phyloP scores from a whole-genome alignment of 1,284 basidiomycete species.

The Athelia sp. region DNA sequence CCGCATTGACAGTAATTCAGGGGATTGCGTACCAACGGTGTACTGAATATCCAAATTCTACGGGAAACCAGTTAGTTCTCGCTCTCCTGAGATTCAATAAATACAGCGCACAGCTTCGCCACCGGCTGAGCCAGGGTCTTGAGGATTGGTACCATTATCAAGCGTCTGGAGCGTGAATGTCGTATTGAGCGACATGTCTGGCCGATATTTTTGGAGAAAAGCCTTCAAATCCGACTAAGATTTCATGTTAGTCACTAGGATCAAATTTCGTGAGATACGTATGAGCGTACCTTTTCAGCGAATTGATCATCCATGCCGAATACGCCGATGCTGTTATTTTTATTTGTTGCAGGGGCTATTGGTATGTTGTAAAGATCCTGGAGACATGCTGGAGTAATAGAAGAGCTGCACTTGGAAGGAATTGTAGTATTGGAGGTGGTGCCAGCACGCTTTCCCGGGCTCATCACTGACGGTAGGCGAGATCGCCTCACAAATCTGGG shows the following conservation, averaged over 20 bases:
- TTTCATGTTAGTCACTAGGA: background rate
- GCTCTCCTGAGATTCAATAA: too few relatives aligned
- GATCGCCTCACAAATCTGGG: constrained; percentile 6
- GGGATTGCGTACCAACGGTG: too few relatives aligned
- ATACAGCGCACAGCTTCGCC: constrained; percentile 24
- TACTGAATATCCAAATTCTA: constrained; percentile 22
- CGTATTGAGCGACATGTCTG: constrained; percentile 14
- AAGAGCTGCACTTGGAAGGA: constrained; percentile 13
- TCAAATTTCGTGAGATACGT: too few relatives aligned
- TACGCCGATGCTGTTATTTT: constrained; percentile 23
- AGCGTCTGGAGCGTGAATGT: constrained; percentile 25
- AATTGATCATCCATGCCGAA: constrained; percentile 26
- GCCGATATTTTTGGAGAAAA: constrained; percentile 28
- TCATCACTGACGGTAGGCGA: constrained; percentile 6
- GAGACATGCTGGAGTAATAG: constrained; percentile 23
- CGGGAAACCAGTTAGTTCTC: background rate
- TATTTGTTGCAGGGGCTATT: constrained; percentile 21
- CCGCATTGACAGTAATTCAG: too few relatives aligned
- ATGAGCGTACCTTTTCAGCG: constrained; percentile 8
- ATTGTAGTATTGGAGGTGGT: background rate
- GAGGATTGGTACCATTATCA: constrained; percentile 40
- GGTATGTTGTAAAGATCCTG: constrained; percentile 28
- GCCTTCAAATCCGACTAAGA: constrained; percentile 14
- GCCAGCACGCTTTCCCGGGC: constrained; percentile 3
- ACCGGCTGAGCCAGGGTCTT: constrained; percentile 30